Percentiles rank a stretch among this genome's conserved stretches.
Conservation (phyloP, 176 grass and related monocot genomes). For the Ananas comosus region DNA sequence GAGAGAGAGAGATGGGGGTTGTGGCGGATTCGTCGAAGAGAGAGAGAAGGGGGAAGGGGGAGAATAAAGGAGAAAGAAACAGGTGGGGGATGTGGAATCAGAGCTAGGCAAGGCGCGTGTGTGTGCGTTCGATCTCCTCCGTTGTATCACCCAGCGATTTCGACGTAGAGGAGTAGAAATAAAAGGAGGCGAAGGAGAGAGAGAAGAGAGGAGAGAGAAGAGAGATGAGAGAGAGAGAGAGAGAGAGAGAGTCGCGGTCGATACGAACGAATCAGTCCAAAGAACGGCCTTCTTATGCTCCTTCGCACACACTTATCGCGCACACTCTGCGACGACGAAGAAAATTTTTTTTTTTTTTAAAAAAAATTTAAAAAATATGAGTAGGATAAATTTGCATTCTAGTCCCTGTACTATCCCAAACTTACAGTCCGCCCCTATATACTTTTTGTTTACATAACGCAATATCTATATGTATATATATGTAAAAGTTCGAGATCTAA, state of each 20-base stretch:
- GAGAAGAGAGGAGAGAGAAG: not conserved
- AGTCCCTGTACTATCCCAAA: no score
- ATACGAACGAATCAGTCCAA: slow-evolving; percentile 6
- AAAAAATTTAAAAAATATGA: not conserved
- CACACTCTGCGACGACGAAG: not conserved
- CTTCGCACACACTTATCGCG: not conserved
- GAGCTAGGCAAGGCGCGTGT: not conserved
- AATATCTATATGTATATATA: no score
- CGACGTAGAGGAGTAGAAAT: not conserved
- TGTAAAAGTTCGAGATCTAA: no score
- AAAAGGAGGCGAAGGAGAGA: not conserved
- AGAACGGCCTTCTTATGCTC: slow-evolving; percentile 8
- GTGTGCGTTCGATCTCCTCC: not conserved
- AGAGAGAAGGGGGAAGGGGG: not conserved
- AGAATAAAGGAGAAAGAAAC: not conserved
- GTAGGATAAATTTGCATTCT: not conserved
- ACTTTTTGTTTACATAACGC: no score
- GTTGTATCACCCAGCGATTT: not conserved
- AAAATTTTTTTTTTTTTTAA: no score
- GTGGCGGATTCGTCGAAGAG: not conserved
- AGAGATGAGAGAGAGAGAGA: not conserved
- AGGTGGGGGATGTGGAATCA: not conserved
- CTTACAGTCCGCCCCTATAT: no score
- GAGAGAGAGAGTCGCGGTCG: not conserved
- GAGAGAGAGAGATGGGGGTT: not conserved